These are phyloP conservation scores for Lactifluus piperatus DNA, from an alignment of 768 basidiomycete genomes.

Conservation along the genomic window DNA sequence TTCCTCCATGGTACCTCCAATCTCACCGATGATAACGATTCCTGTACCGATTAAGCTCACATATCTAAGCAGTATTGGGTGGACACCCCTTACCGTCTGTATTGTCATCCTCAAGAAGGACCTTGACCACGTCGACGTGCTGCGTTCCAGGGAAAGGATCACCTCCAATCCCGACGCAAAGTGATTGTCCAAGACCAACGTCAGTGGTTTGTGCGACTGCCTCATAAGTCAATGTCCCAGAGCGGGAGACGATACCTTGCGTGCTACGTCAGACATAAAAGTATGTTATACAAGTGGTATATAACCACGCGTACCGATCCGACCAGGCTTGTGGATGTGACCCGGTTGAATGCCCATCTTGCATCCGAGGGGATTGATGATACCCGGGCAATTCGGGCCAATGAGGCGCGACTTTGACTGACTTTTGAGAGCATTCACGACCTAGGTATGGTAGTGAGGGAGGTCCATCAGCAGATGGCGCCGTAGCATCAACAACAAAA, in stretches of 20 bases:
- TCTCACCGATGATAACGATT: conserved; percentile 97
- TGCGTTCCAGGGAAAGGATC: conserved; percentile 96
- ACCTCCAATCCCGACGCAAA: conserved; percentile 96
- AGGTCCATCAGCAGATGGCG: not conserved
- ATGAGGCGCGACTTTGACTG: conserved; percentile 94
- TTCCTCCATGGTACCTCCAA: conserved; percentile 99
- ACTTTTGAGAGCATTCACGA: conserved; percentile 87
- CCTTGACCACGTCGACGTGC: conserved; percentile 91
- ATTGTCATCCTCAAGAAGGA: conserved; percentile 89
- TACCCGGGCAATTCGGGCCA: conserved; percentile 97
- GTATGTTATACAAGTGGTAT: not conserved
- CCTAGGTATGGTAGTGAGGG: conserved; percentile 40
- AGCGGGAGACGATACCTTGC: conserved; percentile 89
- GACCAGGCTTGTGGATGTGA: conserved; percentile 94
- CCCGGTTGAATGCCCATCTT: conserved; percentile 99
- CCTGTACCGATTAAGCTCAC: conserved; percentile 36
- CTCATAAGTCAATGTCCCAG: conserved; percentile 96
- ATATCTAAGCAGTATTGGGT: not conserved
- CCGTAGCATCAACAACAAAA: not conserved
- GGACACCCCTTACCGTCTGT: conserved; percentile 64
- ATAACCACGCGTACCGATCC: conserved; percentile 60
- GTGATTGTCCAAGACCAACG: conserved; percentile 91
- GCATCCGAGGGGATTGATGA: conserved; percentile 95
- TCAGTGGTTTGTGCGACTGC: conserved; percentile 96
- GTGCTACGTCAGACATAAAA: not conserved